Percentiles rank a stretch among this genome's conserved stretches.
These are phyloP conservation scores for Trichophyton simii DNA, from an alignment of 2,329 filamentous ascomycete species.

Conservation along the genomic window DNA sequence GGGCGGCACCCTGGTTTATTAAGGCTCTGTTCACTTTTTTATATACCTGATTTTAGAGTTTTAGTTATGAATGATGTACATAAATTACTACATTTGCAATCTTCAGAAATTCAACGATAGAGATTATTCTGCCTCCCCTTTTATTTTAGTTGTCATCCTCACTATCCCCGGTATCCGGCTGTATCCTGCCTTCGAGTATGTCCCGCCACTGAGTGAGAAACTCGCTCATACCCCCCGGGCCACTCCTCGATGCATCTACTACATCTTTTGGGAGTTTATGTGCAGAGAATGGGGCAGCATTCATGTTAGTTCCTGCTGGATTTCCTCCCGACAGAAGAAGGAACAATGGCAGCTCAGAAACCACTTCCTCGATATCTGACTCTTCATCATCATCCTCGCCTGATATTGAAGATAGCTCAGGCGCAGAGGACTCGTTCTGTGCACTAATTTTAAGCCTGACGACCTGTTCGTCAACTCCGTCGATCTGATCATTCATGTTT, in stretches of 20 bases:
- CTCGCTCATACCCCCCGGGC: constrained; percentile 66
- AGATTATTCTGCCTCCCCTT: neutral
- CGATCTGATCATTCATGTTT: constrained; percentile 36
- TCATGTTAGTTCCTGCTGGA: constrained; percentile 77
- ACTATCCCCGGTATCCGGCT: constrained; percentile 20
- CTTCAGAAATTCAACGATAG: neutral
- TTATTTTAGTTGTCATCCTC: neutral
- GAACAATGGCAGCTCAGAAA: constrained; percentile 49
- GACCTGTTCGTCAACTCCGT: constrained; percentile 8
- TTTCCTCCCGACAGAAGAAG: constrained; percentile 73
- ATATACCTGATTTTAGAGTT: neutral
- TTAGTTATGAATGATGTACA: constrained; percentile 1
- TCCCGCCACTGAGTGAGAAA: constrained; percentile 66
- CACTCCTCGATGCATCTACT: constrained; percentile 54
- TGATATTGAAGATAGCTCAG: neutral
- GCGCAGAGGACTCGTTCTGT: neutral
- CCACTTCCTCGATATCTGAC: constrained; percentile 43
- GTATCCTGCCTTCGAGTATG: constrained; percentile 34
- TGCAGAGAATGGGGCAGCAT: constrained; percentile 76
- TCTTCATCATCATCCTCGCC: constrained; percentile 19
- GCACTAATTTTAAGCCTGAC: neutral
- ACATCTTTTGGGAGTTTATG: constrained; percentile 93
- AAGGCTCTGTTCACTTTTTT: neutral
- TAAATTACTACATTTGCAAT: neutral
- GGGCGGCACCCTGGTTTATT: neutral